Percentiles rank a stretch among this genome's conserved stretches.
These are phyloP conservation scores for Apiospora marii DNA, from an alignment of 2,329 filamentous ascomycete genomes.

Conservation along the genomic window DNA sequence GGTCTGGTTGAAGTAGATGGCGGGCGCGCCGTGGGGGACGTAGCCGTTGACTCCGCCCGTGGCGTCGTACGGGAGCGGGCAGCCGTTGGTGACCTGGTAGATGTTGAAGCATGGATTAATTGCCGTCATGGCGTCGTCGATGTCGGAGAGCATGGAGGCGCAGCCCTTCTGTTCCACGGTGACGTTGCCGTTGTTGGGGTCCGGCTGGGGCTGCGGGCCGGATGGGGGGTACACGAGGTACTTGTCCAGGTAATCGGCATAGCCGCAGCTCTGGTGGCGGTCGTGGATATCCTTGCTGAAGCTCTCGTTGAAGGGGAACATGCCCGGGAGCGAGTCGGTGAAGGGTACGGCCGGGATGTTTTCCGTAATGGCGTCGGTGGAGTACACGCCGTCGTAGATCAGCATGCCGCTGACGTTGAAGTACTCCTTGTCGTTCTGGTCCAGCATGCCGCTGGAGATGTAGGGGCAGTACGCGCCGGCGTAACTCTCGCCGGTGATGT, in stretches of 20 bases:
- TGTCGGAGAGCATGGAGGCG: conserved; percentile 59
- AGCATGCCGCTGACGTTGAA: conserved; percentile 61
- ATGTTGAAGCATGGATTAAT: conserved; percentile 76
- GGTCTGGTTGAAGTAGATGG: conserved; percentile 74
- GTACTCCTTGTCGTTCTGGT: conserved; percentile 54
- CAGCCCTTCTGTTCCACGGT: conserved; percentile 47
- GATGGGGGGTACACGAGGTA: conserved; percentile 69
- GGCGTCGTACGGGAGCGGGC: conserved; percentile 71
- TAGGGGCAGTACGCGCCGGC: conserved; percentile 63
- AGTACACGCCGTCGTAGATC: conserved; percentile 71
- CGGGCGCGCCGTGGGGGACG: conserved; percentile 68
- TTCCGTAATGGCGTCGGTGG: conserved; percentile 51
- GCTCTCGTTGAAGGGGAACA: conserved; percentile 66
- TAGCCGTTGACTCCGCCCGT: conserved; percentile 64
- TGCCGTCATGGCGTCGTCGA: conserved; percentile 56
- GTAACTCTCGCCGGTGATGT: conserved; percentile 63
- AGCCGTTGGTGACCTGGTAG: conserved; percentile 72
- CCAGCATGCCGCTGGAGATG: conserved; percentile 61
- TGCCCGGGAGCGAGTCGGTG: conserved; percentile 60
- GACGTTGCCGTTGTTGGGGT: conserved; percentile 49
- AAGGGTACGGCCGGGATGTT: conserved; percentile 60
- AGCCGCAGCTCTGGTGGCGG: conserved; percentile 62
- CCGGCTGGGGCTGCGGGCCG: conserved; percentile 63
- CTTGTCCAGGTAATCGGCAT: conserved; percentile 60
- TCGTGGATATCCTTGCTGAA: conserved; percentile 61